These are phyloP conservation scores for Houttuynia cordata DNA, from an alignment of 164 flowering plant genomes.

Conservation along the genomic window DNA sequence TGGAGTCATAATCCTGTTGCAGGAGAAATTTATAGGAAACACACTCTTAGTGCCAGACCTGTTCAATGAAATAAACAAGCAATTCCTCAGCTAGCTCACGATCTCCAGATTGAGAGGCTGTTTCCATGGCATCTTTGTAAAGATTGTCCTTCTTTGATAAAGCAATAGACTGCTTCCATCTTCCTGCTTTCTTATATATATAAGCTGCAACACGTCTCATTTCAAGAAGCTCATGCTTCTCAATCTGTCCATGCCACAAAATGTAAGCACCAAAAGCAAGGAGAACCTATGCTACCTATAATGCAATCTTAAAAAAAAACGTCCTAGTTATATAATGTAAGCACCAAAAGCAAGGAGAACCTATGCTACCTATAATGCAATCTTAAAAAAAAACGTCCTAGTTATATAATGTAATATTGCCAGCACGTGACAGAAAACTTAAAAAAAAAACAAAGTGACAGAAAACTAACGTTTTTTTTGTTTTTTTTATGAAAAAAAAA, in stretches of 20 bases:
- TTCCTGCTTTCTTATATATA: slow-evolving; percentile 92
- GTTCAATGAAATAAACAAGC: slow-evolving; percentile 91
- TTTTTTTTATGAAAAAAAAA: too few relatives aligned
- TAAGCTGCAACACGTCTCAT: slow-evolving; percentile 99
- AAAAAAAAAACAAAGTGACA: too few relatives aligned
- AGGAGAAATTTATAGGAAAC: background rate
- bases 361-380: slow-evolving; percentile 37
- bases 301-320: slow-evolving; percentile 9
- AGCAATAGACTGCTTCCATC: slow-evolving; percentile 98
- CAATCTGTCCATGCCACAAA: slow-evolving; percentile 49
- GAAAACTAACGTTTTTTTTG: too few relatives aligned
- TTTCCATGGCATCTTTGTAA: slow-evolving; percentile 97
- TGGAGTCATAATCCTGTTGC: background rate
- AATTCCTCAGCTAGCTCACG: slow-evolving; percentile 92
- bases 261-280: background rate
- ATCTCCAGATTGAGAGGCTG: slow-evolving; percentile 91
- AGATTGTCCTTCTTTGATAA: slow-evolving; percentile 93
- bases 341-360: background rate
- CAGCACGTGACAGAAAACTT: too few relatives aligned
- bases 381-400: too few relatives aligned
- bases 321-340: too few relatives aligned
- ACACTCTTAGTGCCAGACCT: slow-evolving; percentile 29
- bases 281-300: slow-evolving; percentile 26
- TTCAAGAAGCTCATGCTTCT: slow-evolving; percentile 97
- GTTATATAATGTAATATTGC: too few relatives aligned